Base-by-base conservation (phyloP, 2,329 filamentous ascomycete genomes). In the Alternaria consortialis region DNA sequence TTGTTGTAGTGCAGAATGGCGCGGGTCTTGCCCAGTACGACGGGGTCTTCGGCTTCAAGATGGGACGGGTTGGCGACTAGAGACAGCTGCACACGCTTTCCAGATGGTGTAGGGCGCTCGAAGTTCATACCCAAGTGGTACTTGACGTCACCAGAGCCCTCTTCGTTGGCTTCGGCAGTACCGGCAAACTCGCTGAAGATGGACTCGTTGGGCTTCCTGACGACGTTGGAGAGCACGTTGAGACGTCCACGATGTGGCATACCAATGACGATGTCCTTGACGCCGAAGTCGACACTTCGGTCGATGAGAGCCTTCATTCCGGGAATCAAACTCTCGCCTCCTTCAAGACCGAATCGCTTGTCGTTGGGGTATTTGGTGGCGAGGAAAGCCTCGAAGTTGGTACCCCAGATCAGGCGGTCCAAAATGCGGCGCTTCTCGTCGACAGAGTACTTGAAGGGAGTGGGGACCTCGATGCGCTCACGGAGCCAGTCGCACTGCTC, bases 71-170 rank as follows among this genome's bases (percentile, higher is more conserved):
- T 99, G 83, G 95, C 95, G 62, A 99, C 95, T 52, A 99, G 88
- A 64, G 95, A 99, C 56, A 99, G 89, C 84, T 99, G 95, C n/a
- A 99, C 95, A 67, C 95, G 95, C 88, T 98, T 98, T 74, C 95
- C 95, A 43, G 94, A 98, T 60, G 95, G 95, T 9, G 95, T 99
- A 56, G 95, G 95, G 66, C 95, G 93, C 85, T 99, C 95, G 72
- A 99, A 99, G 86, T 99, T 99, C 95, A 99, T 99, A 78, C 95
- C 95, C 75, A 99, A 85, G 84, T 99, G 95, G 84, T 99, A 99
- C 83, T 99, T 99, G 82, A 99, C 95, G 80, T 99, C 95, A 74
- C 95, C 95, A 60, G 95, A 98, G 62, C 95, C 95, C 83, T 99
- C 94, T 71, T 98, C 95, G 71, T 92, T 91, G 56, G 92, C 92